A percentile compares a stretch with the other conserved stretches of the same genome.
Conservation (phyloP, 1,139 yeast genomes). For the Yamadazyma pseudoaaseri region DNA sequence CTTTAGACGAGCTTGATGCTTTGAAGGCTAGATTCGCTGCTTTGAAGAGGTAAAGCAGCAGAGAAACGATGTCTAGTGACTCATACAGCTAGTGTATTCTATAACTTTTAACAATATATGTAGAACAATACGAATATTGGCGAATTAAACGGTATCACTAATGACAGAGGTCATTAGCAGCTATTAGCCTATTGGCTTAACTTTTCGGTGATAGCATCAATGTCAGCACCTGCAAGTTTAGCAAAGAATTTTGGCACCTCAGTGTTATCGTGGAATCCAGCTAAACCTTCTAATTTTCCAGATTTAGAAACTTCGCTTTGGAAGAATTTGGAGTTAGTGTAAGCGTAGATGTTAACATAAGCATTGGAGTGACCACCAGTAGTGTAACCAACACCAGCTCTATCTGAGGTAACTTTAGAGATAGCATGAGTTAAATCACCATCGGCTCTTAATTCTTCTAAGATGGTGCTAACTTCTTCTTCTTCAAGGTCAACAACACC, state of each 20-base stretch:
- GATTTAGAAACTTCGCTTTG: conserved; percentile 27
- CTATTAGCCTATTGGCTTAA: conserved; percentile 4
- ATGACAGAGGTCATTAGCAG: not conserved
- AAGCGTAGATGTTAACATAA: conserved; percentile 80
- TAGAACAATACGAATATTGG: not conserved
- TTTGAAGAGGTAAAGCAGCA: conserved; percentile 29
- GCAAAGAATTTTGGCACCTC: conserved; percentile 77
- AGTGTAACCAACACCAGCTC: conserved; percentile 85
- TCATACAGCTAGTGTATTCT: no score
- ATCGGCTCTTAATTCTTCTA: conserved; percentile 19
- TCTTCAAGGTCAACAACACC: conserved; percentile 56
- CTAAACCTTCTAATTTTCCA: conserved; percentile 42
- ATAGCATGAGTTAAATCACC: conserved; percentile 13
- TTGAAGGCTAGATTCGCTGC: conserved; percentile 49
- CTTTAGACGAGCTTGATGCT: conserved; percentile 38
- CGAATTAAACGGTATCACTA: not conserved
- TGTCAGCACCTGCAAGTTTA: conserved; percentile 49
- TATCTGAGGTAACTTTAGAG: conserved; percentile 50
- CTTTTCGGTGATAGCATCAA: conserved; percentile 44
- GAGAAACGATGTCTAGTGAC: not conserved
- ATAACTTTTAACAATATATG: not conserved
- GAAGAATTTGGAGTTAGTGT: conserved; percentile 52
- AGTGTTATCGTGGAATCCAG: conserved; percentile 80
- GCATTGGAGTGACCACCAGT: conserved; percentile 92
- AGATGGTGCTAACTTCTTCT: conserved; percentile 39